Evolutionary conservation across 495 filamentous ascomycete species (phyloP), one percentile per base, ranked within the genome.

Genomic region (Penicillium robsamsonii): DNA sequence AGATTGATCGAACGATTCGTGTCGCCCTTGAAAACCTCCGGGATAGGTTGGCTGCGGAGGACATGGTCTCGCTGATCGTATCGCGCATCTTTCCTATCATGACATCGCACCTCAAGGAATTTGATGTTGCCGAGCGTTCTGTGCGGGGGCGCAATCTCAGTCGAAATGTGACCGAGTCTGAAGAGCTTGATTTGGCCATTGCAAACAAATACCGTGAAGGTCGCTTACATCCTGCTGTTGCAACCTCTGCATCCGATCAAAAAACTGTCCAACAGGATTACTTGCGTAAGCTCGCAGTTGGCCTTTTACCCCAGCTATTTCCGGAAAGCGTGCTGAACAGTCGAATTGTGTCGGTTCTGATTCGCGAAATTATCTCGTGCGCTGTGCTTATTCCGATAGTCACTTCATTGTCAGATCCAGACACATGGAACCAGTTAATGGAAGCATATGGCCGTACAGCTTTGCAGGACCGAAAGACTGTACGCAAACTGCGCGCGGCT

Each of bases 361-460:
- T 96, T 30, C 84, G 87, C 59, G 95, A 99, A 73, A 84, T 97
- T 55, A 82, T 96, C 6, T 79, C 76, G n/a, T 79, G 76, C 30
- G 73, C 74, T 5, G 65, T 78, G 12, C 62, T 78, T n/a, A 61
- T 72, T 38, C 75, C 76, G 9, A 51, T 75, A 15, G 60, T 75
- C 35, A 70, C 69, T 24, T 45, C 64, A 8, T 58, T 77, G 7
- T 77, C 90, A 17, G 94, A 97, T 58, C 92, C 95, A 10, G 95
- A 99, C 77, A 92, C 88, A 2, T 97, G 94, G 94, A 97, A 97
- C 67, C 91, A 96, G 64, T 63, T 95, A 59, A 89, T 97, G 79
- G 92, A 96, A 69, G 90, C 86, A 45, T 93, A 90, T 69, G 92
- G 92, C 15, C 84, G 87, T 40, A 87, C 87, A 27, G 87, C 96